Percentiles rank a stretch among this genome's conserved stretches.
Conservation (phyloP, 495 filamentous ascomycete genomes). For the Articulospora tetracladia region DNA sequence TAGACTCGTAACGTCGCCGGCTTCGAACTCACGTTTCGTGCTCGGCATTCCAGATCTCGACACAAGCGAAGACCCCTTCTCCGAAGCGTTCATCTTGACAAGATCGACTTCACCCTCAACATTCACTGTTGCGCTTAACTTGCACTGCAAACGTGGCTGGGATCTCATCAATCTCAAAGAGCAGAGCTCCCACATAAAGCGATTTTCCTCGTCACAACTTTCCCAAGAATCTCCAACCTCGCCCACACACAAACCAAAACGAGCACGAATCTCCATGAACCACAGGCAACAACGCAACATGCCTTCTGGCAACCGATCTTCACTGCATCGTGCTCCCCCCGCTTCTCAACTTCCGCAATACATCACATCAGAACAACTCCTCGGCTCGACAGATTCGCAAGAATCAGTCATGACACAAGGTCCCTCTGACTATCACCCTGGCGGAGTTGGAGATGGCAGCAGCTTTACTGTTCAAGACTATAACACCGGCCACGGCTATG, state of each 20-base stretch:
- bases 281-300: background rate
- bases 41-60: background rate
- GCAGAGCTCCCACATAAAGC: background rate
- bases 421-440: background rate
- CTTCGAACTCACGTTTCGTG: too few relatives aligned
- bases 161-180: background rate
- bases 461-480: background rate
- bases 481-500: background rate
- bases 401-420: conserved; percentile 1
- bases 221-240: background rate
- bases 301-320: background rate
- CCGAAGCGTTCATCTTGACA: background rate
- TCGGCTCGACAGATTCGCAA: background rate
- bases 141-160: background rate
- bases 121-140: background rate
- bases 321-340: background rate
- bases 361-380: background rate
- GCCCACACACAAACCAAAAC: background rate
- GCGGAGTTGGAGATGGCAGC: background rate
- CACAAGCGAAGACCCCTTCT: background rate
- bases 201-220: background rate
- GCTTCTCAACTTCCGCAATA: background rate
- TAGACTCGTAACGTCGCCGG: too few relatives aligned
- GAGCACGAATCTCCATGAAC: background rate
- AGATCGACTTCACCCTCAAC: background rate